Evolutionary conservation across 192 early-diverging fungal genomes (phyloP), one percentile per base, ranked within the genome.

Genomic region (Backusella parvicylindrica): DNA sequence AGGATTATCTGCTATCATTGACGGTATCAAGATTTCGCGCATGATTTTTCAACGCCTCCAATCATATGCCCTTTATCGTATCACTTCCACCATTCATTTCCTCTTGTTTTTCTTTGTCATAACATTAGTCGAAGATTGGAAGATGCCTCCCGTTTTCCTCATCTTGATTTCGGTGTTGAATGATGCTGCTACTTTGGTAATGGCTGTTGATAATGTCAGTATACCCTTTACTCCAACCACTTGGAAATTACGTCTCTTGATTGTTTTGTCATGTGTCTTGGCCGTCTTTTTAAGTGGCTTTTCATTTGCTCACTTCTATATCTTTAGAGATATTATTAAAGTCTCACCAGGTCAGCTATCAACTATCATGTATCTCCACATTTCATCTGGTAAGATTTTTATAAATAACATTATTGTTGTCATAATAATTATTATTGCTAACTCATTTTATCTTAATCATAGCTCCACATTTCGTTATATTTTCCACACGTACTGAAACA

Each of bases 101-200:
- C 77, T 93, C 77, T 64, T 93, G 30, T 93, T 93, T 77, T 93
- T 93, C 84, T 93, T 93, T 84, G 81, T 93, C n/a, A 83, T 91
- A 18, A 83, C 91, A 53, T 75, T 91, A 12, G 84, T 83, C 1
- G 87, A 84, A 49, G 83, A 88, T 50, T 93, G 90, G 88, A 82
- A 82, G 35, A 79, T 93, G 68, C 89, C 92, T 11, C 84, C 88
- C 4, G 78, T 75, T 11, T 78, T 92, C 13, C 81, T 93, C 64
- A 88, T 93, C 64, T 64, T 92, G 78, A 92, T 91, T 78, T 87
- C 87, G 63, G 86, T 92, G 15, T 80, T 92, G 30, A 92, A 92
- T 76, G 89, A 92, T 76, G 86, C 85, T n/a, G 87, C 87, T 0
- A 89, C 87, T 4, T 69, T 93, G 53, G 90, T 93, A 35, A 93